Base-by-base conservation (phyloP, 441 rosid genomes). In the Mallotus japonicus region DNA sequence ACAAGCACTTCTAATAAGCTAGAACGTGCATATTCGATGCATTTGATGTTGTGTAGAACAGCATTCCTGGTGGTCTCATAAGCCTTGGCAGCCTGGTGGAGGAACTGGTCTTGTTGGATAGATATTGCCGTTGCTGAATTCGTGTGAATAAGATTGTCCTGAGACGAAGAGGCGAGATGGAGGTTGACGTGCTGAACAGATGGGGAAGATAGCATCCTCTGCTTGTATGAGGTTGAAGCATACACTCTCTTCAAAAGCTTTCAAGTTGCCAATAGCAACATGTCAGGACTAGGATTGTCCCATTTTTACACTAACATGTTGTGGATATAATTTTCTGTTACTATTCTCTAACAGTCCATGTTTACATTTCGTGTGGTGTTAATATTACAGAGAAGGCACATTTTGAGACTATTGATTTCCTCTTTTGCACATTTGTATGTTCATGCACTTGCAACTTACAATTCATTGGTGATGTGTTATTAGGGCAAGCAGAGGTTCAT, bases 31-130 rank as follows among this genome's bases (percentile, higher is more conserved):
- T 10, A 24, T 19, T 4, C 66, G 13, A 54, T 65, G 47, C 10
- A 15, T 34, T 15, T 55, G 4, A 2, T 17, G 37, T 9, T n/a
- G 22, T 55, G 50, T 20, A 37, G 62, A 55, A 37, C 32, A 68
- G 32, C 17, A 17, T 15, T 50, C 47, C 37, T 10, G 11, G 47
- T 6, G 22, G 12, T 37, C 14, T 3, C 58, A 28, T 16, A 4
- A 24, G 46, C 15, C 71, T 55, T 68, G 17, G 28, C 37, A 55
- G 37, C 62, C 55, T 55, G 72, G n/a, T 67, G 71, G 10, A 22
- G 70, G 59, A 67, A 44, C 64, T 37, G 9, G 6, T 8, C 42
- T 14, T 51, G 37, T 69, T 44, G 53, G 42, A 28, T 16, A 47
- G 63, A 51, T 53, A 17, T 22, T 57, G 55, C 53, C 64, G 15